Evolutionary conservation across 2,329 filamentous ascomycete species (phyloP).

Genomic region (Emergomyces pasteurianus): DNA sequence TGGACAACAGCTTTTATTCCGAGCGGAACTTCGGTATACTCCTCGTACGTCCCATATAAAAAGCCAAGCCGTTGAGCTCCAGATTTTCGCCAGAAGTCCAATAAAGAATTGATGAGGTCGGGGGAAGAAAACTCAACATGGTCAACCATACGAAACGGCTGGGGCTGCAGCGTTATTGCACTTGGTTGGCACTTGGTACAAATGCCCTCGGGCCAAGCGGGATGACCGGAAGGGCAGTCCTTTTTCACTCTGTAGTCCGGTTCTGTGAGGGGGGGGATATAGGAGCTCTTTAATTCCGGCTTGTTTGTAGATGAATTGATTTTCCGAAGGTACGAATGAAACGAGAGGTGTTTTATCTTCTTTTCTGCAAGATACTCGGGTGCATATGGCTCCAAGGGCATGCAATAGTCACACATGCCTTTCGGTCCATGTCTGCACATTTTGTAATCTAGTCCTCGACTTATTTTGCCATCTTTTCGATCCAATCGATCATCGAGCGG

Average conservation of each 20-base stretch:
- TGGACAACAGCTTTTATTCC: slow-evolving; percentile 93
- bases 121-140: slow-evolving; percentile 92
- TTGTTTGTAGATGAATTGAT: slow-evolving; percentile 96
- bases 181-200: slow-evolving; percentile 98
- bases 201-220: slow-evolving; percentile 88
- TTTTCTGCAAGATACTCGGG: slow-evolving; percentile 79
- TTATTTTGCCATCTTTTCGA: slow-evolving; percentile 79
- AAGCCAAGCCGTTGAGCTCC: slow-evolving; percentile 78
- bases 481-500: slow-evolving; percentile 77
- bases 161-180: slow-evolving; percentile 87
- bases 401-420: slow-evolving; percentile 99
- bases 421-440: slow-evolving; percentile 96
- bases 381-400: slow-evolving; percentile 90
- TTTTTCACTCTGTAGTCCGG: slow-evolving; percentile 82
- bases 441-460: slow-evolving; percentile 57
- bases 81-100: slow-evolving; percentile 83
- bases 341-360: slow-evolving; percentile 97
- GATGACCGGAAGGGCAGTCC: slow-evolving; percentile 86
- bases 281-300: slow-evolving; percentile 82
- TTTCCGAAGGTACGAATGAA: slow-evolving; percentile 88
- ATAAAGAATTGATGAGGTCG: slow-evolving; percentile 72
- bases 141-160: slow-evolving; percentile 92
- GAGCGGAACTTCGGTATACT: slow-evolving; percentile 84
- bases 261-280: slow-evolving; percentile 88
- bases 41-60: slow-evolving; percentile 78